These are phyloP conservation scores for Waltiozyma sp. DNA, from an alignment of 1,139 yeast species.

Conservation along the genomic window DNA sequence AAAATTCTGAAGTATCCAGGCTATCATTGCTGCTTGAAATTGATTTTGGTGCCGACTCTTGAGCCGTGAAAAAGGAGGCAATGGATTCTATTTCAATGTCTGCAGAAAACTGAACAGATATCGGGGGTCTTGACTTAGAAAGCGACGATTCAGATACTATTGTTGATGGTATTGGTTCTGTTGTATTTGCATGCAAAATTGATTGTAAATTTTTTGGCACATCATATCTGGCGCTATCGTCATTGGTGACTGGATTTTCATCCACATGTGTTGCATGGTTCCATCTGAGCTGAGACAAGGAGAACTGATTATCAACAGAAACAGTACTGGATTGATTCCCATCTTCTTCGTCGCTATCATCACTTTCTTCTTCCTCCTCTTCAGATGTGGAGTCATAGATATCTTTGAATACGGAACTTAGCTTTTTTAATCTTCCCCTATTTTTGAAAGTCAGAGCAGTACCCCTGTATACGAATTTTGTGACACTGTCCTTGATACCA, in stretches of 20 bases:
- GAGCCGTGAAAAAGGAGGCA: background rate
- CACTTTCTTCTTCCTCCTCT: conserved; percentile 3
- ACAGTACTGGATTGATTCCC: no score
- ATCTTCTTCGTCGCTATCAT: conserved; percentile 2
- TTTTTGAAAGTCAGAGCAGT: conserved; percentile 5
- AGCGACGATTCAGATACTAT: background rate
- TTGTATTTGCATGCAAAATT: background rate
- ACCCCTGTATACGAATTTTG: conserved; percentile 4
- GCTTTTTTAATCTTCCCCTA: conserved; percentile 1
- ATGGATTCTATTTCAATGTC: background rate
- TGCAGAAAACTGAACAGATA: background rate
- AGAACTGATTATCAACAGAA: conserved; percentile 3
- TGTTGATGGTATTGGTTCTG: background rate
- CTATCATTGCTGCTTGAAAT: background rate
- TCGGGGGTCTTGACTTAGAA: background rate
- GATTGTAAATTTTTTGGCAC: no score
- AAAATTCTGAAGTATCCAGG: no score
- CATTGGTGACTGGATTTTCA: no score
- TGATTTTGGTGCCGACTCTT: background rate
- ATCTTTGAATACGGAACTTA: conserved; percentile 4
- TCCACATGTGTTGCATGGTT: no score
- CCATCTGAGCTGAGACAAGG: no score
- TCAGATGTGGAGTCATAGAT: conserved; percentile 2
- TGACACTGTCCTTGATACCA: conserved; percentile 11
- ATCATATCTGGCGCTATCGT: no score